phyloP scores from a whole-genome alignment of 1,284 basidiomycete genomes.

The Flammula alnicola region DNA sequence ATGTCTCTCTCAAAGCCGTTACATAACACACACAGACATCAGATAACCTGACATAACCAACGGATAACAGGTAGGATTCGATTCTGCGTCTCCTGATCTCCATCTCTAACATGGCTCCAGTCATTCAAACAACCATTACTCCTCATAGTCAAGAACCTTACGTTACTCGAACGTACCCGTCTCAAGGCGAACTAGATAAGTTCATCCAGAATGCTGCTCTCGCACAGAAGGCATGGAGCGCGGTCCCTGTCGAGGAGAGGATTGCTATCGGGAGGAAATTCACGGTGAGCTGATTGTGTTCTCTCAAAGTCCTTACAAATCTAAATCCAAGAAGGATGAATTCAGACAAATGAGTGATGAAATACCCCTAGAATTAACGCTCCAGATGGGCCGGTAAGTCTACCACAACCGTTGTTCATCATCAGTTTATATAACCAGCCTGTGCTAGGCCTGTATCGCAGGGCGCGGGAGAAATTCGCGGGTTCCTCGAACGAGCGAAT shows the following conservation, averaged over 20 bases:
- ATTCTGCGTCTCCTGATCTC: too few relatives aligned
- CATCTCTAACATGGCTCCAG: too few relatives aligned
- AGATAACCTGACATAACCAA: too few relatives aligned
- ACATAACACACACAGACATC: too few relatives aligned
- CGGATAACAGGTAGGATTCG: too few relatives aligned
- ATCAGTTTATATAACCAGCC: background rate
- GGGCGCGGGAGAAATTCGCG: slow-evolving; percentile 78
- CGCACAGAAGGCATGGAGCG: slow-evolving; percentile 79
- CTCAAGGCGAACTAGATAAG: slow-evolving; percentile 58
- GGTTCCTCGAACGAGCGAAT: slow-evolving; percentile 80
- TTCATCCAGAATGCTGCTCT: slow-evolving; percentile 60
- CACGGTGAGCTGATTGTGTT: slow-evolving; percentile 52
- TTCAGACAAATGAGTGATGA: slow-evolving; percentile 74
- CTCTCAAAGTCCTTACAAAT: background rate
- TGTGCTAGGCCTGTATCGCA: slow-evolving; percentile 74
- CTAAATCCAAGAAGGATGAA: slow-evolving; percentile 57
- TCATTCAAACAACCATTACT: slow-evolving; percentile 69
- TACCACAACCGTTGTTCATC: background rate
- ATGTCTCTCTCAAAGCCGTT: too few relatives aligned
- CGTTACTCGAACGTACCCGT: slow-evolving; percentile 63
- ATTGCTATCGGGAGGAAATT: slow-evolving; percentile 78
- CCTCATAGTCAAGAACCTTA: slow-evolving; percentile 70
- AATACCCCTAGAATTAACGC: slow-evolving; percentile 66
- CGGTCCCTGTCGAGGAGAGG: slow-evolving; percentile 70
- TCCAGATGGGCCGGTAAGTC: slow-evolving; percentile 48